Evolutionary conservation across 139 green algal species (phyloP).

Genomic region (Chlamydomonas incerta): DNA sequence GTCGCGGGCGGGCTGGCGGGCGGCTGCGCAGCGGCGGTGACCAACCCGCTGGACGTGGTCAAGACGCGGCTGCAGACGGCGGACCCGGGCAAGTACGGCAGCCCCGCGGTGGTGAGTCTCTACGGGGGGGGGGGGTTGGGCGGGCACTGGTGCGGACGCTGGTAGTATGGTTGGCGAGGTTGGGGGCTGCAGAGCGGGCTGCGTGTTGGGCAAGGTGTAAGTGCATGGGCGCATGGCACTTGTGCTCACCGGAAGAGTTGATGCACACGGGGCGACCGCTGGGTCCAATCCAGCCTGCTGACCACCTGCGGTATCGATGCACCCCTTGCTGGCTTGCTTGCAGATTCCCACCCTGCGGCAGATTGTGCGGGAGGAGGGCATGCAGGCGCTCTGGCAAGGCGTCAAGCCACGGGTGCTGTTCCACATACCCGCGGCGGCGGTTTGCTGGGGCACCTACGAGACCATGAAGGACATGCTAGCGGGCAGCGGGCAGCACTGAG

Average conservation of each 20-base stretch:
- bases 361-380: slow-evolving; percentile 89
- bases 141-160: neutral
- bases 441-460: slow-evolving; percentile 97
- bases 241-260: no score
- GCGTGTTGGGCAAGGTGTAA: no score
- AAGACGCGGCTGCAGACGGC: slow-evolving; percentile 94
- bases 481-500: neutral
- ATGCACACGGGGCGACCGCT: no score
- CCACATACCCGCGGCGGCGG: slow-evolving; percentile 92
- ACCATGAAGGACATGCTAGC: slow-evolving; percentile 80
- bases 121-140: neutral
- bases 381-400: slow-evolving; percentile 80
- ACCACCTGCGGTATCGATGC: neutral
- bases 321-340: neutral
- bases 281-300: neutral
- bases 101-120: slow-evolving; percentile 11
- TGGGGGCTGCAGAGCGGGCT: no score
- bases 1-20: slow-evolving; percentile 83
- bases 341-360: slow-evolving; percentile 74
- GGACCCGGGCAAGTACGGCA: slow-evolving; percentile 25
- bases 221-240: no score
- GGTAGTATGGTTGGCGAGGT: no score
- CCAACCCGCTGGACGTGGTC: slow-evolving; percentile 92
- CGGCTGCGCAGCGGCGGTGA: slow-evolving; percentile 76
- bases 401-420: slow-evolving; percentile 92